Evolutionary conservation across 1,284 basidiomycete species (phyloP), one percentile per base, ranked within the genome.

Genomic region (Tilletia caries): DNA sequence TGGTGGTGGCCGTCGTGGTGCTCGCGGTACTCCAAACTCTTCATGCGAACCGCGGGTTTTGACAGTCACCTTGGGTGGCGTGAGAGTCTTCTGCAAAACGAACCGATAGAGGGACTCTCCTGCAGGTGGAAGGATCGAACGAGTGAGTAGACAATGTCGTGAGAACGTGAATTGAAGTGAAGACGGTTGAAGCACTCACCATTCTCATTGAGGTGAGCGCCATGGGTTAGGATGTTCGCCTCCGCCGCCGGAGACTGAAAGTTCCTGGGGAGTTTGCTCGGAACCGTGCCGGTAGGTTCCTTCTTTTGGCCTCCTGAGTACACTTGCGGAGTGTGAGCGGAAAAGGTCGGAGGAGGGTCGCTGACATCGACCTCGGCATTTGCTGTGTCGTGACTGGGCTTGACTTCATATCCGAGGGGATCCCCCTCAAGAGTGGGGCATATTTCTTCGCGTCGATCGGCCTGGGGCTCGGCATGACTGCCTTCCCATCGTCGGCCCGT

Each of bases 91-190:
- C 15, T 33, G 5, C 15, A 62, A 29, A 15, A 62, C 15, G 58
- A 62, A 62, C 18, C 58, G 58, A 34, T 62, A 62, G 3, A 62
- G n/a, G 32, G 58, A 27, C 58, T 62, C 58, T 34, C 58, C 58
- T 62, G 29, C 6, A n/a, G n/a, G n/a, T n/a, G n/a, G n/a, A n/a
- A n/a, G n/a, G n/a, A n/a, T n/a, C n/a, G n/a, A n/a, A n/a, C n/a
- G n/a, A n/a, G n/a, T 10, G 37, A 10, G 10, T 41, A 41, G 8
- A 41, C 15, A 41, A 41, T n/a, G n/a, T n/a, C n/a, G n/a, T n/a
- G 15, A 41, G 37, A 6, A 41, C 37, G 37, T 10, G 37, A 41
- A 15, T 41, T 15, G 10, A 41, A 41, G 37, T n/a, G n/a, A n/a
- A n/a, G n/a, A n/a, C n/a, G n/a, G n/a, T n/a, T n/a, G n/a, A n/a